Evolutionary conservation across 129 eudicot species (phyloP).

Genomic region (Ambrosia artemisiifolia): DNA sequence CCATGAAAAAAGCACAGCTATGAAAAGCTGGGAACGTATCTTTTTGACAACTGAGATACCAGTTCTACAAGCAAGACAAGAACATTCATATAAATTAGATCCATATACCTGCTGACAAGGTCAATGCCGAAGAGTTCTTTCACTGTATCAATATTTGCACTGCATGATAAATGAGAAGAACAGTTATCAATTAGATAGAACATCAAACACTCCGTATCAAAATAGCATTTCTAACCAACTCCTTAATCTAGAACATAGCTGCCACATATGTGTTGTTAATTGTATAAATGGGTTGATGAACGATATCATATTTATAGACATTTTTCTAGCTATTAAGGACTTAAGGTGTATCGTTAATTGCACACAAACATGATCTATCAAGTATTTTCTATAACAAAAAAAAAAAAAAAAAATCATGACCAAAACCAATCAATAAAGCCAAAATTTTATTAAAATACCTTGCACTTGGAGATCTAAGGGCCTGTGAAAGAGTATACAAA

Average conservation of each 20-base stretch:
- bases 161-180: slow-evolving; percentile 38
- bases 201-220: background rate
- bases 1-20: background rate
- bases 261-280: too few species aligned
- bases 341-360: too few species aligned
- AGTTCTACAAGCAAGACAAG: background rate
- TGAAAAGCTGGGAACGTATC: background rate
- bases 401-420: background rate
- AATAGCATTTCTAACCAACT: background rate
- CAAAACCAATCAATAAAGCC: background rate
- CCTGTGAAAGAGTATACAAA: slow-evolving; percentile 79
- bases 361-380: too few species aligned
- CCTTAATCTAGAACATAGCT: too few species aligned
- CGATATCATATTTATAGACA: too few species aligned
- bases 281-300: too few species aligned
- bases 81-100: slow-evolving; percentile 2
- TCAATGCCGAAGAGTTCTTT: slow-evolving; percentile 86
- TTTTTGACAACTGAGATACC: background rate
- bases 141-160: slow-evolving; percentile 60
- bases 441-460: slow-evolving; percentile 40
- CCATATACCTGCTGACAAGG: slow-evolving; percentile 77
- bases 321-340: too few species aligned
- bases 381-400: too few species aligned
- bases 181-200: slow-evolving; percentile 4
- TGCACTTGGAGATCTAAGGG: slow-evolving; percentile 59